Evolutionary conservation across 192 early-diverging fungal species (phyloP).

Genomic region (Kickxella alabastrina): DNA sequence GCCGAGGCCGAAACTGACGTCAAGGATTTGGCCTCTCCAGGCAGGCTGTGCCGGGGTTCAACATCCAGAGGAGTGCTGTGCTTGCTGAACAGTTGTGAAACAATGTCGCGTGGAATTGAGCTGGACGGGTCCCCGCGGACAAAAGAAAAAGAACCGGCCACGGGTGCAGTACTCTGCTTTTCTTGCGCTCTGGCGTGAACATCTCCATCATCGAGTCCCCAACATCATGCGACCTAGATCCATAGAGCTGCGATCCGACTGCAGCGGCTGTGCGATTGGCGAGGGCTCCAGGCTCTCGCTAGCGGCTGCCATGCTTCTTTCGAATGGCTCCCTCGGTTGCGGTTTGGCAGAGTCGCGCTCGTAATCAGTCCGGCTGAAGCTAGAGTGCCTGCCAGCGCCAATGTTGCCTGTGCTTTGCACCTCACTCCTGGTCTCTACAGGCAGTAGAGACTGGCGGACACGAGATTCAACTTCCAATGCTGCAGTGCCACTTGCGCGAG

Average conservation of each 20-base stretch:
- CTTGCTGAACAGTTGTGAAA: no score
- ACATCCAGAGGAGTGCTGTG: no score
- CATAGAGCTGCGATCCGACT: not conserved
- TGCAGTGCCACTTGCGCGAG: slow-evolving; percentile 1
- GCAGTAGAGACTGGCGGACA: not conserved
- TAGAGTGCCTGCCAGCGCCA: not conserved
- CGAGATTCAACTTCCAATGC: not conserved
- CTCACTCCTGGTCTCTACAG: not conserved
- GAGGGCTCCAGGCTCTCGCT: slow-evolving; percentile 8
- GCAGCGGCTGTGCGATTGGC: slow-evolving; percentile 4
- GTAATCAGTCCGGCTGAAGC: not conserved
- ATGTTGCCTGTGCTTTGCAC: not conserved
- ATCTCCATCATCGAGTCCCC: slow-evolving; percentile 53
- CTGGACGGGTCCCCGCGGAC: no score
- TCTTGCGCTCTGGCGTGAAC: slow-evolving; percentile 45
- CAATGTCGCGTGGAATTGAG: no score
- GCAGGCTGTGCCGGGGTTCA: no score
- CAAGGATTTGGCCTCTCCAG: not conserved
- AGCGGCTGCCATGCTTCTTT: not conserved
- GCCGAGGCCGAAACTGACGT: no score
- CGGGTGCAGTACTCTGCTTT: not conserved
- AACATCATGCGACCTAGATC: slow-evolving; percentile 11
- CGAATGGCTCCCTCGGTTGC: not conserved
- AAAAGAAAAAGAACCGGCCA: no score
- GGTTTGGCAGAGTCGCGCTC: not conserved